Percentiles rank a stretch among this genome's conserved stretches.
Evolutionary conservation across 495 filamentous ascomycete genomes (phyloP).

Genomic region (Podospora pseudocomata): DNA sequence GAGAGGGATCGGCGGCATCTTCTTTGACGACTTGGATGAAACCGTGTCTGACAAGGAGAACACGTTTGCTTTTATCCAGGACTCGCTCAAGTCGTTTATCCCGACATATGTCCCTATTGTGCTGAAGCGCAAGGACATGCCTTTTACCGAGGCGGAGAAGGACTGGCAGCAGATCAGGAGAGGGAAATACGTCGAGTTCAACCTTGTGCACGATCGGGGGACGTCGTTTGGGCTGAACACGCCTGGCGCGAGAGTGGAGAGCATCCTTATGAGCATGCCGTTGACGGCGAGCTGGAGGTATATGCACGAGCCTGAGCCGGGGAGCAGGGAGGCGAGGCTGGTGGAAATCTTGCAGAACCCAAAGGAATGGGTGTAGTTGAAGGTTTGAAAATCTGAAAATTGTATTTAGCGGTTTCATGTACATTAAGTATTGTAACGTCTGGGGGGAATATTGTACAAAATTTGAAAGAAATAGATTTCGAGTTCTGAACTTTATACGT

Average conservation of each 20-base stretch:
- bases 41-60: conserved; percentile 76
- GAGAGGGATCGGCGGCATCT: conserved; percentile 93
- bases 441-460: conserved; percentile 6
- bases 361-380: conserved; percentile 76
- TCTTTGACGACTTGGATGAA: conserved; percentile 96
- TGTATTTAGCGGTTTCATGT: conserved; percentile 9
- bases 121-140: conserved; percentile 81
- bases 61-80: conserved; percentile 85
- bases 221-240: conserved; percentile 94
- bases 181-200: conserved; percentile 96
- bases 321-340: conserved; percentile 68
- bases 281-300: conserved; percentile 92
- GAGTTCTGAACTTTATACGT: not conserved
- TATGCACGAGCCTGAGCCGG: conserved; percentile 79
- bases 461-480: not conserved
- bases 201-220: conserved; percentile 93
- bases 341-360: conserved; percentile 82
- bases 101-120: conserved; percentile 92
- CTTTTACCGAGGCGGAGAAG: conserved; percentile 79
- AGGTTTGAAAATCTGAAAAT: not conserved
- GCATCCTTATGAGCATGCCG: conserved; percentile 95
- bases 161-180: conserved; percentile 93
- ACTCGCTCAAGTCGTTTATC: conserved; percentile 79
- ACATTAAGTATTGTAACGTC: conserved; percentile 12
- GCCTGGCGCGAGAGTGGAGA: conserved; percentile 86